Conservation (phyloP, 352 stramenopile genomes). For the Globisporangium megalacanthum region DNA sequence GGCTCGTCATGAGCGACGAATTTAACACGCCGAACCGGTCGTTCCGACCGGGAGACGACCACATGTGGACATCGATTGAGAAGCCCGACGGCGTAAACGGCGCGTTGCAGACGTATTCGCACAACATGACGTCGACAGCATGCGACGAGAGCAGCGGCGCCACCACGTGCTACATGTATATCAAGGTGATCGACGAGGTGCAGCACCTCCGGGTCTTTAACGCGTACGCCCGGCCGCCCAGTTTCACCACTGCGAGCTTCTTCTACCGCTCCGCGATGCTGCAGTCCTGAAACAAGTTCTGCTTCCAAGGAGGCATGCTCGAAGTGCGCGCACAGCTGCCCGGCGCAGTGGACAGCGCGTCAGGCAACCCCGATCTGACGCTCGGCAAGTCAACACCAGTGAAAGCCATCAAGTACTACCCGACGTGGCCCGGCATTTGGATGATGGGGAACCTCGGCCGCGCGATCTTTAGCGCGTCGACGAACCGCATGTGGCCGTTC, state of each 20-base stretch:
- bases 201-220: conserved; percentile 67
- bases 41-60: conserved; percentile 50
- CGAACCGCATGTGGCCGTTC: conserved; percentile 94
- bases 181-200: conserved; percentile 47
- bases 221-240: conserved; percentile 46
- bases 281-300: conserved; percentile 94
- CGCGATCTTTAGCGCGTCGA: conserved; percentile 92
- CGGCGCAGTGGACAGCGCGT: conserved; percentile 60
- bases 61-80: conserved; percentile 63
- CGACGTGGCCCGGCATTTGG: conserved; percentile 94
- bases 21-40: conserved; percentile 41
- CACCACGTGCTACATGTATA: conserved; percentile 43
- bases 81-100: conserved; percentile 67
- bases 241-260: conserved; percentile 42
- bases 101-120: conserved; percentile 53
- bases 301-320: conserved; percentile 91
- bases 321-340: conserved; percentile 91
- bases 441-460: conserved; percentile 93
- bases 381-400: conserved; percentile 25
- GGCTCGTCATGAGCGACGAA: conserved; percentile 71
- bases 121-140: conserved; percentile 51
- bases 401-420: conserved; percentile 36
- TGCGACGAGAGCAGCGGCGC: conserved; percentile 25
- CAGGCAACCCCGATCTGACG: conserved; percentile 38
- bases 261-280: conserved; percentile 75